Percentiles rank a stretch among this genome's conserved stretches.
These are phyloP conservation scores for Metschnikowia borealis DNA, from an alignment of 805 yeast species.

Conservation along the genomic window DNA sequence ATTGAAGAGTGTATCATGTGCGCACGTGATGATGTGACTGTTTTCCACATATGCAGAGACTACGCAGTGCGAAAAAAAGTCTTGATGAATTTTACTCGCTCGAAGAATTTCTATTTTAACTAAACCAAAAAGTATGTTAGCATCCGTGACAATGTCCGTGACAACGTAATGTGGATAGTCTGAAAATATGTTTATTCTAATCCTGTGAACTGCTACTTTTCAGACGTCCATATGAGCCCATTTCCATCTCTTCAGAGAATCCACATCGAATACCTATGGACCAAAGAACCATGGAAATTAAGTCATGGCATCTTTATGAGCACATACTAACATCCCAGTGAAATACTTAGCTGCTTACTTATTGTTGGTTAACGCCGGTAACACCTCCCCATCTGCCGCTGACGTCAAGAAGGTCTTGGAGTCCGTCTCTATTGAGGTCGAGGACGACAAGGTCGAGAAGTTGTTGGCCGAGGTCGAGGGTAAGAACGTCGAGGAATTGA, in stretches of 20 bases:
- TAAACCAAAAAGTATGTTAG: constrained; percentile 16
- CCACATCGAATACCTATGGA: not conserved
- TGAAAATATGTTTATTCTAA: not conserved
- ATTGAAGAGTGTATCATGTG: not conserved
- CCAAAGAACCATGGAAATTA: not conserved
- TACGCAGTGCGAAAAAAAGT: constrained; percentile 13
- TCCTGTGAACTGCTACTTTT: not conserved
- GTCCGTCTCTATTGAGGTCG: constrained; percentile 37
- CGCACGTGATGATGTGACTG: constrained; percentile 16
- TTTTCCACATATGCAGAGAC: constrained; percentile 6
- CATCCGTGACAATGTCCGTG: not conserved
- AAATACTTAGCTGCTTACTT: constrained; percentile 47
- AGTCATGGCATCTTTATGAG: not conserved
- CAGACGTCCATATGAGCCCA: not conserved
- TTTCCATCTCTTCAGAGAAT: not conserved
- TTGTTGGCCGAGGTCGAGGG: constrained; percentile 36
- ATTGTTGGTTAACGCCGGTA: constrained; percentile 45
- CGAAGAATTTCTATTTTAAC: constrained; percentile 7
- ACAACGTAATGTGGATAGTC: not conserved
- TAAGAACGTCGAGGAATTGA: constrained; percentile 33
- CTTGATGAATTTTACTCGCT: constrained; percentile 5
- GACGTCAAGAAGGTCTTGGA: constrained; percentile 39
- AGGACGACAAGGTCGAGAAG: constrained; percentile 31
- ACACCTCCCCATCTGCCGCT: constrained; percentile 41
- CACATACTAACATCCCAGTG: constrained; percentile 31